Evolutionary conservation across 768 basidiomycete genomes (phyloP).

Genomic region (Hericium erinaceus): DNA sequence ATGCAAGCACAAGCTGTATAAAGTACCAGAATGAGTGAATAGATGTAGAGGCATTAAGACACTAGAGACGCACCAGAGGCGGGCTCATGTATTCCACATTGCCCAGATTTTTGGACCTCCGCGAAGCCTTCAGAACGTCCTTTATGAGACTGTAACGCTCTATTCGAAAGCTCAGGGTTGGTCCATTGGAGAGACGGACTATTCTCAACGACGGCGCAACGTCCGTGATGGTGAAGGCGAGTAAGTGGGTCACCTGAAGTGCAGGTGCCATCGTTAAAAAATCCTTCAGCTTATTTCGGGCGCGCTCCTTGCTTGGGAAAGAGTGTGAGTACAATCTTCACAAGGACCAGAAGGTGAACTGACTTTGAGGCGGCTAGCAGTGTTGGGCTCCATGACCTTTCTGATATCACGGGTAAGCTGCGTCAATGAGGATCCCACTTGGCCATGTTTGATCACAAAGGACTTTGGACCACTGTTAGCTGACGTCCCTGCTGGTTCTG

Average conservation of each 20-base stretch:
- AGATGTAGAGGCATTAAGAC: neutral
- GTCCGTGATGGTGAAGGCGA: constrained; percentile 85
- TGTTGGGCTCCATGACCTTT: constrained; percentile 97
- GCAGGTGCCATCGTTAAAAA: constrained; percentile 88
- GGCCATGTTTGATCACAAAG: constrained; percentile 94
- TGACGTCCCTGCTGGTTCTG: constrained; percentile 21
- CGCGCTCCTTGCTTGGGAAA: constrained; percentile 61
- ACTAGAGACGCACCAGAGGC: constrained; percentile 58
- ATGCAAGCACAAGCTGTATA: constrained; percentile 81
- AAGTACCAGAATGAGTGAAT: neutral
- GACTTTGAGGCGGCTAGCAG: constrained; percentile 85
- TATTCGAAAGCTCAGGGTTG: constrained; percentile 87
- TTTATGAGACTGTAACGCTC: constrained; percentile 90
- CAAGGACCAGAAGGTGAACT: constrained; percentile 13
- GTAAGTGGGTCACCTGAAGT: constrained; percentile 83
- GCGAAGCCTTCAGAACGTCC: constrained; percentile 61
- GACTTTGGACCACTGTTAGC: constrained; percentile 61
- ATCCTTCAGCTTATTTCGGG: constrained; percentile 85
- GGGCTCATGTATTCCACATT: constrained; percentile 81
- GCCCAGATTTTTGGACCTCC: constrained; percentile 65
- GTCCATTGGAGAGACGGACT: constrained; percentile 80
- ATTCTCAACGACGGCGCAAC: constrained; percentile 82
- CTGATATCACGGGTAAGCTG: constrained; percentile 90
- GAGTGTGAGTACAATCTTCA: constrained; percentile 1
- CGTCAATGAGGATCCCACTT: constrained; percentile 76